Conservation (phyloP, 1,284 basidiomycete genomes). For the Apiotrichum gamsii region DNA sequence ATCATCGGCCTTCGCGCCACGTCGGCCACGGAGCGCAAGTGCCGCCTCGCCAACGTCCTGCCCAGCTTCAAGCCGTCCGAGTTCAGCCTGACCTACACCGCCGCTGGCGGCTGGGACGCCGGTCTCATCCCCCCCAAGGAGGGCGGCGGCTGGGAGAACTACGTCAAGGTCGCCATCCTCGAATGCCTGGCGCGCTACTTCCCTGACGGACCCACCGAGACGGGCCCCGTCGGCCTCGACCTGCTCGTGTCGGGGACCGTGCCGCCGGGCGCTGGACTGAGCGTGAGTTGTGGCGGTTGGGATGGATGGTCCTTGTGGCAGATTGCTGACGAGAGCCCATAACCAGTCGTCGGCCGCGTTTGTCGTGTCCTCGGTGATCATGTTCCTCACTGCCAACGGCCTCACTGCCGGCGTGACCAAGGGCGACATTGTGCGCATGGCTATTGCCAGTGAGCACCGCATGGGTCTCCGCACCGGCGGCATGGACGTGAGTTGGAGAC, state of each 20-base stretch:
- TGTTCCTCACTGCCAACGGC: conserved; percentile 67
- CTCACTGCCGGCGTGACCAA: conserved; percentile 59
- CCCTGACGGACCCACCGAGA: conserved; percentile 50
- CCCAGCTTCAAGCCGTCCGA: conserved; percentile 52
- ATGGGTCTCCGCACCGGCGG: conserved; percentile 56
- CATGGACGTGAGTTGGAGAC: conserved; percentile 56
- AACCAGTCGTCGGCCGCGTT: conserved; percentile 58
- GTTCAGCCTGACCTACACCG: conserved; percentile 53
- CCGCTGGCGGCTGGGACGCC: conserved; percentile 59
- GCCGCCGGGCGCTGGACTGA: conserved; percentile 73
- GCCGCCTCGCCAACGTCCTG: conserved; percentile 59
- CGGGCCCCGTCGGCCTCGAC: conserved; percentile 59
- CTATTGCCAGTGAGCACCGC: conserved; percentile 73
- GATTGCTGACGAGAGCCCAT: conserved; percentile 1
- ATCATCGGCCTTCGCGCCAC: conserved; percentile 64
- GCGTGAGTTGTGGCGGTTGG: conserved; percentile 59
- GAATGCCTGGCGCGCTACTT: conserved; percentile 28
- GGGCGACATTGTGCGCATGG: conserved; percentile 63
- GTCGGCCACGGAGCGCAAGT: background rate
- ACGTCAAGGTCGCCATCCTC: conserved; percentile 60
- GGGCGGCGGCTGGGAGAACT: conserved; percentile 74
- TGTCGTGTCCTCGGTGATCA: conserved; percentile 73
- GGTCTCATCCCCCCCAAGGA: conserved; percentile 58
- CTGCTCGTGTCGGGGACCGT: conserved; percentile 69
- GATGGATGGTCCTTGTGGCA: background rate